Base-by-base conservation (phyloP, 306 rosid species). In the Styphnolobium japonicum region DNA sequence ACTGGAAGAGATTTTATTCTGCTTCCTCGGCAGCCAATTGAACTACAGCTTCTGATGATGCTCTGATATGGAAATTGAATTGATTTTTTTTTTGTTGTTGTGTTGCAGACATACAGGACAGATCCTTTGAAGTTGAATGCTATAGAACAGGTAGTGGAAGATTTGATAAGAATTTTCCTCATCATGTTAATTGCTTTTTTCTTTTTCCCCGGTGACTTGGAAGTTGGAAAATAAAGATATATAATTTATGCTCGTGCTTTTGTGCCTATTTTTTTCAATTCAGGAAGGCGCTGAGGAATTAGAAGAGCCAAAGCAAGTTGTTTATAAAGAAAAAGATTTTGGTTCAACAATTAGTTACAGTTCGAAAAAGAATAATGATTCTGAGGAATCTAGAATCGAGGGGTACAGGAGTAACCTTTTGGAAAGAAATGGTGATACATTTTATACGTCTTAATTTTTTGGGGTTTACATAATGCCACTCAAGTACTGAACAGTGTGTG, bases 241-340 rank as follows among this genome's bases (percentile, higher is more conserved):
- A 60, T 49, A 19, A 25, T 15, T 73, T 75, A 18, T 62, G 55
- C 25, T 48, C 57, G 43, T 62, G 19, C 34, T 63, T 46, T 74
- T 15, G 25, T 57, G 7, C 36, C 9, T 11, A 16, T 31, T 63
- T 69, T 75, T 71, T 65, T 55, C 46, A 56, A 49, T 76, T 71
- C 73, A 96, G 98, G 96, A 89, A 85, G 85, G 75, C 0, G 80
- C 85, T 4, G 92, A 86, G 80, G 92, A 83, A 60, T 83, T 93
- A 88, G 89, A 87, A 81, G 97, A 82, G 86, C 99, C 98, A 4
- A 87, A 83, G 66, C 85, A 90, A 58, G 79, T 94, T 85, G 92
- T 96, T 83, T 95, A 87, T 62, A 82, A 88, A 83, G 94, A 95
- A 62, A 82, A 74, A 33, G 82, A 87, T 68, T 80, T 75, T 42